A percentile compares a stretch with the other conserved stretches of the same genome.
These are phyloP conservation scores for Proliferodiscus dingleyae DNA, from an alignment of 2,329 filamentous ascomycete genomes.

Conservation along the genomic window DNA sequence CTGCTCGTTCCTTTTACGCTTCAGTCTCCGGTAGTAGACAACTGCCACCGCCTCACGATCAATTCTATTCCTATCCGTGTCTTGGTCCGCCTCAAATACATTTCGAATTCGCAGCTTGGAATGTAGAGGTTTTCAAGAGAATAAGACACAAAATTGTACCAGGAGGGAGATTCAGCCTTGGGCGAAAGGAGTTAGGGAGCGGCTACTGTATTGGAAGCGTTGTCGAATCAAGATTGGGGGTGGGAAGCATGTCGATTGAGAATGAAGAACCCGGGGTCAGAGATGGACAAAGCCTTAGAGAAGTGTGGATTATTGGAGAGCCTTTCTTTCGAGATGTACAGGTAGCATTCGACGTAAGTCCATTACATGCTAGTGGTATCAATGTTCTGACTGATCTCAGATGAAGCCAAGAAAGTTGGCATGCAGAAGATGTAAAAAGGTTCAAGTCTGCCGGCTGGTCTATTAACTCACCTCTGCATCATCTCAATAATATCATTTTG, in stretches of 20 bases:
- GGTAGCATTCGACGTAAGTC: conserved; percentile 22
- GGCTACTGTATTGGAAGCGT: conserved; percentile 21
- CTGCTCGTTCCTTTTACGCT: conserved; percentile 18
- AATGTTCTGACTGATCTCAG: background rate
- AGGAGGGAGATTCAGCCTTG: conserved; percentile 19
- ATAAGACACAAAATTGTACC: conserved; percentile 13
- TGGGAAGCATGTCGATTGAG: background rate
- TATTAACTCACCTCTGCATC: too few relatives aligned
- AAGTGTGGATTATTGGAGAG: conserved; percentile 23
- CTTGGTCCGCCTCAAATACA: conserved; percentile 19
- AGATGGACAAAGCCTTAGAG: conserved; percentile 13
- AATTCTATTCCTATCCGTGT: conserved; percentile 22
- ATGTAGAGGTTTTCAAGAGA: conserved; percentile 15
- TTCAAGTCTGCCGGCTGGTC: too few relatives aligned
- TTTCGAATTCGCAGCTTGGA: conserved; percentile 18
- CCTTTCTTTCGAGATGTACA: conserved; percentile 24
- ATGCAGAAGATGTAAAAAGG: background rate
- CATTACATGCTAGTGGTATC: background rate
- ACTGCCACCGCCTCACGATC: conserved; percentile 17
- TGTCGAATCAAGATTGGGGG: conserved; percentile 19
- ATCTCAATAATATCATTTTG: too few relatives aligned
- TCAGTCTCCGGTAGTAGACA: conserved; percentile 17
- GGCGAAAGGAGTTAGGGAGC: conserved; percentile 17
- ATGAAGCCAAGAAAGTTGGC: background rate
- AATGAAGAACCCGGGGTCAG: background rate